phyloP scores from a whole-genome alignment of 331 rosid genomes.

The Saraca asoca region DNA sequence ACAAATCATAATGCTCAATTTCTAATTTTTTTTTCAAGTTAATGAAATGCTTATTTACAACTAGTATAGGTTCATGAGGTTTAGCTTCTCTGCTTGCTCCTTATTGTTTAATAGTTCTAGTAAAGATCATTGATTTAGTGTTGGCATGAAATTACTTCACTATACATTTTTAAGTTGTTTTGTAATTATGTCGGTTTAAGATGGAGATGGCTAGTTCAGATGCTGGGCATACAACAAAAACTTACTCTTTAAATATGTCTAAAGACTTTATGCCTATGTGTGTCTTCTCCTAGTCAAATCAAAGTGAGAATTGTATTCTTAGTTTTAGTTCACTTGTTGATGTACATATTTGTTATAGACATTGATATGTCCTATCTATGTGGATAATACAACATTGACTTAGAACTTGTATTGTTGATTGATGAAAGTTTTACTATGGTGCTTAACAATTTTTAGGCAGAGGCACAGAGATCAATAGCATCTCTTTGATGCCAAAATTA shows the following conservation, averaged over 20 bases:
- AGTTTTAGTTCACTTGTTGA: not conserved
- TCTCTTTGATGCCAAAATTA: too few relatives aligned
- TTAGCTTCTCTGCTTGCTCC: too few relatives aligned
- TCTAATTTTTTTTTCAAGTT: too few relatives aligned
- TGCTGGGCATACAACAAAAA: conserved; percentile 59
- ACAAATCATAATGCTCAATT: too few relatives aligned
- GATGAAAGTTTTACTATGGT: too few relatives aligned
- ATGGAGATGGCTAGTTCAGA: conserved; percentile 87
- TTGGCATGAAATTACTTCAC: conserved; percentile 10
- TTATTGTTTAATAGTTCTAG: conserved; percentile 14
- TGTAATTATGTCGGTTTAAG: conserved; percentile 62
- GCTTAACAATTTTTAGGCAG: too few relatives aligned
- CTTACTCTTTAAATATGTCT: conserved; percentile 80
- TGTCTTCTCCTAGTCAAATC: conserved; percentile 82
- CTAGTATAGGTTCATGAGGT: too few relatives aligned
- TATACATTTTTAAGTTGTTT: conserved; percentile 28
- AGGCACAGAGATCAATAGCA: too few relatives aligned
- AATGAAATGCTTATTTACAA: too few relatives aligned
- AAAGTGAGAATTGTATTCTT: conserved; percentile 59
- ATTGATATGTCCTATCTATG: too few relatives aligned
- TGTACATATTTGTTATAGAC: conserved; percentile 14
- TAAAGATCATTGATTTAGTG: conserved; percentile 7
- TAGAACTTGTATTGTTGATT: too few relatives aligned
- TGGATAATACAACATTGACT: too few relatives aligned
- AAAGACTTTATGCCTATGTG: conserved; percentile 96